Percentiles rank a stretch among this genome's conserved stretches.
phyloP scores from a whole-genome alignment of 495 filamentous ascomycete species.

The Neurospora hispaniola region DNA sequence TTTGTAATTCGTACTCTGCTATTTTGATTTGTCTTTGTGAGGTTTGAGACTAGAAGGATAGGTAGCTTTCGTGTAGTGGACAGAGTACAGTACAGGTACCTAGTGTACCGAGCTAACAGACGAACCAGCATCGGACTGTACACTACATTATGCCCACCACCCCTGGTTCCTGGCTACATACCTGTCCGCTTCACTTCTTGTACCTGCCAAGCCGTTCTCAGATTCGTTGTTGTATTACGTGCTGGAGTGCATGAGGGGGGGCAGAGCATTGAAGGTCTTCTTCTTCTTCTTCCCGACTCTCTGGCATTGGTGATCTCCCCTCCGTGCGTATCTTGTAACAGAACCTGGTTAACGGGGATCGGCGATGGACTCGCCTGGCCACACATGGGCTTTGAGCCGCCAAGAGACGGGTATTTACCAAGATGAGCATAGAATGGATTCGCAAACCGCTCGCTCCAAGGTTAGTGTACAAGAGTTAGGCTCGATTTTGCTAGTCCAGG shows the following conservation, averaged over 20 bases:
- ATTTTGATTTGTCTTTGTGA: too few relatives aligned
- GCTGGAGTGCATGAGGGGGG: not conserved
- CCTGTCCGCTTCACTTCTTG: not conserved
- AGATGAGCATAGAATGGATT: not conserved
- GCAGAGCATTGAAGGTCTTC: not conserved
- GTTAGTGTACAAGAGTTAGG: not conserved
- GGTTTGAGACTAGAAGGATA: too few relatives aligned
- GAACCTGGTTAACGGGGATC: not conserved
- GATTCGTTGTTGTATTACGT: not conserved
- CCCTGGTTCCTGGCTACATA: not conserved
- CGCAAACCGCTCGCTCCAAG: not conserved
- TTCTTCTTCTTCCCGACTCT: not conserved
- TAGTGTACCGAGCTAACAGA: too few relatives aligned
- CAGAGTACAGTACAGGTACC: too few relatives aligned
- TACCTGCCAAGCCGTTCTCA: not conserved
- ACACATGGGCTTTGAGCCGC: not conserved
- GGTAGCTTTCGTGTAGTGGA: too few relatives aligned
- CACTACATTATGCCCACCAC: too few relatives aligned
- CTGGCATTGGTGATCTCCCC: not conserved
- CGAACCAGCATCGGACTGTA: too few relatives aligned
- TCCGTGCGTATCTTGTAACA: not conserved
- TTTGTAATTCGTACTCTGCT: too few relatives aligned
- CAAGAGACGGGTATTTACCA: not conserved
- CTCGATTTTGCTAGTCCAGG: not conserved
- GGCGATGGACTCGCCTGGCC: not conserved